A percentile compares a stretch with the other conserved stretches of the same genome.
Conservation (phyloP, 306 rosid species). For the Styphnolobium japonicum region DNA sequence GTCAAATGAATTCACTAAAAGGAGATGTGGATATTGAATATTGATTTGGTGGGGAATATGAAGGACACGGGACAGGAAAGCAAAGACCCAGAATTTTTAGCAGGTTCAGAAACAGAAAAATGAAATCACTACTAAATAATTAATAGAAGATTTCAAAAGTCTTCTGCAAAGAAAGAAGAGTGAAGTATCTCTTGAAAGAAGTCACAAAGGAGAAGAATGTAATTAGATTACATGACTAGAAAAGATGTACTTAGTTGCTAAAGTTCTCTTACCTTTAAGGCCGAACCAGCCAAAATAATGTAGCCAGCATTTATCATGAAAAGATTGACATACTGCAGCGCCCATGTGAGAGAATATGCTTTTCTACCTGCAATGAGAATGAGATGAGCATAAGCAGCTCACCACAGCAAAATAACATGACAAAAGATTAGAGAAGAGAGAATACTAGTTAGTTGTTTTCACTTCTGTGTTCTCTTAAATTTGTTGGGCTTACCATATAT, state of each 20-base stretch:
- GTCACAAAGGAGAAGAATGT: not conserved
- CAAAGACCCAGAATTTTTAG: not conserved
- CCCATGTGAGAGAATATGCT: slow-evolving; percentile 85
- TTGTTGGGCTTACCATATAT: slow-evolving; percentile 57
- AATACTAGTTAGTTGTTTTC: not conserved
- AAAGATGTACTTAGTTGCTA: not conserved
- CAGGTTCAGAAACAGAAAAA: not conserved
- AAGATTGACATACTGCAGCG: slow-evolving; percentile 83
- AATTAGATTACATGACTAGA: not conserved
- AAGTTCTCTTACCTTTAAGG: slow-evolving; percentile 67
- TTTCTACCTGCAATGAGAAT: slow-evolving; percentile 57
- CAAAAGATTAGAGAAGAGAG: not conserved
- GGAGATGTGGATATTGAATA: not conserved
- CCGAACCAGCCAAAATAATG: slow-evolving; percentile 88
- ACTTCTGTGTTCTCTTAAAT: not conserved
- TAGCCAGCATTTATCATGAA: slow-evolving; percentile 91
- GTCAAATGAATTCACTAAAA: not conserved
- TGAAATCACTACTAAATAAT: not conserved
- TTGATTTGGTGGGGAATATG: not conserved
- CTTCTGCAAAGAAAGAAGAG: not conserved
- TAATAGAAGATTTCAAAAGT: not conserved
- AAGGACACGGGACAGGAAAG: not conserved
- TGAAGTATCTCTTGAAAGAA: not conserved
- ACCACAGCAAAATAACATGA: not conserved
- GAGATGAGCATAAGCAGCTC: not conserved